Conservation (phyloP, 352 stramenopile genomes). For the Phytopythium cucurbitacearum region DNA sequence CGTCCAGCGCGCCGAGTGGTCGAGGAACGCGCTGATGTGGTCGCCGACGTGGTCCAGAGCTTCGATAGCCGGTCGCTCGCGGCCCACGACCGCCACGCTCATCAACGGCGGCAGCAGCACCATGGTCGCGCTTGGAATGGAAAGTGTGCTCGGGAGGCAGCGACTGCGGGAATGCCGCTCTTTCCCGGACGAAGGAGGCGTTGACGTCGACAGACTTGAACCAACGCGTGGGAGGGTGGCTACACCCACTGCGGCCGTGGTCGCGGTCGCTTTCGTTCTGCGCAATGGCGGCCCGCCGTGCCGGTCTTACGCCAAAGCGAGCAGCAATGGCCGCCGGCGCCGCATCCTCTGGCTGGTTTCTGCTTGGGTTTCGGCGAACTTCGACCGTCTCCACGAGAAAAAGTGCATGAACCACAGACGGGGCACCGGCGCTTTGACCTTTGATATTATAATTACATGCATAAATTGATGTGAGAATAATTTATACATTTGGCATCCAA, state of each 20-base stretch:
- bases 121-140: neutral
- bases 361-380: constrained; percentile 2
- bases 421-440: neutral
- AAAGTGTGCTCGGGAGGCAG: neutral
- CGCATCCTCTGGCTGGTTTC: neutral
- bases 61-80: neutral
- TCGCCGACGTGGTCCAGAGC: constrained; percentile 12
- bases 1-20: constrained; percentile 14
- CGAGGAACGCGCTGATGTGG: constrained; percentile 16
- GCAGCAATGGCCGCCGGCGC: too few relatives aligned
- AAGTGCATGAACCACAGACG: neutral
- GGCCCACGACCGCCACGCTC: constrained; percentile 4
- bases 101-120: neutral
- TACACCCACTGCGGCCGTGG: too few relatives aligned
- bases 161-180: neutral
- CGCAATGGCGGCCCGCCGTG: neutral
- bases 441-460: neutral
- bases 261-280: too few relatives aligned
- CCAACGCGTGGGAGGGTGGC: neutral
- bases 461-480: too few relatives aligned
- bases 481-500: too few relatives aligned
- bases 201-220: neutral
- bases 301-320: neutral
- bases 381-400: neutral
- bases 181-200: neutral